Base-by-base conservation (phyloP, 2,329 filamentous ascomycete genomes). In the Escovopsis weberi region DNA sequence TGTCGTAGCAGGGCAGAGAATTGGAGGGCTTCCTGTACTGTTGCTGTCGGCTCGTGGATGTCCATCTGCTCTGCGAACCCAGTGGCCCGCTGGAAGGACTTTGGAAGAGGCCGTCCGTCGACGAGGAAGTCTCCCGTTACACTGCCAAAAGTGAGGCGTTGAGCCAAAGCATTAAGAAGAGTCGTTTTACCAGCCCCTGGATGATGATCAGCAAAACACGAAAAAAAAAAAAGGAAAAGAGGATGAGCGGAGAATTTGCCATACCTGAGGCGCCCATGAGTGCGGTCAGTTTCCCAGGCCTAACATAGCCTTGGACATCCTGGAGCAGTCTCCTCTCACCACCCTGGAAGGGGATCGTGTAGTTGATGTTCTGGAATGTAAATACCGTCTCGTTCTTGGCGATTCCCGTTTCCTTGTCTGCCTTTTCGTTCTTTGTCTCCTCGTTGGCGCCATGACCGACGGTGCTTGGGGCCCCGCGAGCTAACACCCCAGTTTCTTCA, bases 231-330 rank as follows among this genome's bases (percentile, higher is more conserved):
- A 9, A 32, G 2, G 28, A 15, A 15, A 15, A 15, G 15, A 15
- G 15, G 15, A 15, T 15, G 15, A 15, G 15, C 15, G 15, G 15
- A 15, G 28, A 32, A 2, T 46, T 30, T 43, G 39, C 44, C 51
- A 51, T 58, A 55, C 62, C 66, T 36, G 67, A 69, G 19, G 68
- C 66, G 33, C 68, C 81, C 84, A 89, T 89, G 0, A 88, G 69
- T 8, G 83, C 85, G 9, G 83, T 88, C 40, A 88, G 62, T 41
- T 82, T 87, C 30, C 85, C 85, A 1, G 85, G 85, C 47, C 85
- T 82, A 37, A 91, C 83, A 69, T 80, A 89, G n/a, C 85, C 85
- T 51, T 88, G 79, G 1, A 89, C 80, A 46, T 86, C 71, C 46
- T 87, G 75, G 18, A 91, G 64, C 42, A 91, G 72, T 39, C 78